Evolutionary conservation across 2,329 filamentous ascomycete genomes (phyloP), one percentile per base, ranked within the genome.

Genomic region (Scleromitrula shiraiana): DNA sequence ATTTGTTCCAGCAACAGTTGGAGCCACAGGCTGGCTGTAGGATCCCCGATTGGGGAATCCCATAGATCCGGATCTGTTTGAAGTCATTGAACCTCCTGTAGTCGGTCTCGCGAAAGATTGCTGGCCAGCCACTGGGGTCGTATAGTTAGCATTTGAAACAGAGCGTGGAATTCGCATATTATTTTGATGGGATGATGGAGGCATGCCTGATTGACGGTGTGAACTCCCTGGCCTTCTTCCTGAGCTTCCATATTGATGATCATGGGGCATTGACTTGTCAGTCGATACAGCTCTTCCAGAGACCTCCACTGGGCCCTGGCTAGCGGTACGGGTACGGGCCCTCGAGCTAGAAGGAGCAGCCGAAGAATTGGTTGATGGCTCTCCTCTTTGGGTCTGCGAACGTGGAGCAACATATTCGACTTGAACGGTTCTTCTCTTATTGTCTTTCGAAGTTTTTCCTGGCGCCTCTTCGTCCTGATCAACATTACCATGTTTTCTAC

Each of bases 371-470:
- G 27, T 15, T 9, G 47, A 55, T 37, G 59, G 50, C 46, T 64
- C 66, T 17, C 63, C 88, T 55, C 91, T 80, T 53, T 83, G 77
- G 0, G 91, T 96, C 62, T 91, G 82, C 5, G 88, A 94, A 22
- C 83, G 82, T 20, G 93, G 93, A 17, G 90, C 86, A 49, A 97
- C 93, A 66, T 98, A 98, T 70, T 98, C 93, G 52, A 98, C 87
- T 68, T 98, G 93, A 0, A 98, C 88, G 0, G 93, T 98, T 59
- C 90, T 81, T 49, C 93, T 82, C 69, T 97, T 97, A 60, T 85
- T 85, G 64, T 96, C 90, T 57, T 89, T 84, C 26, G 72, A 67
- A 7, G 75, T 69, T 64, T 86, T 85, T 35, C 79, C 76, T 60
- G 82, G 82, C 24, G 78, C 70, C 36, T 72, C 70, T 52, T 84